Evolutionary conservation across 2,329 filamentous ascomycete genomes (phyloP).

Genomic region (Dactylellina sp.): DNA sequence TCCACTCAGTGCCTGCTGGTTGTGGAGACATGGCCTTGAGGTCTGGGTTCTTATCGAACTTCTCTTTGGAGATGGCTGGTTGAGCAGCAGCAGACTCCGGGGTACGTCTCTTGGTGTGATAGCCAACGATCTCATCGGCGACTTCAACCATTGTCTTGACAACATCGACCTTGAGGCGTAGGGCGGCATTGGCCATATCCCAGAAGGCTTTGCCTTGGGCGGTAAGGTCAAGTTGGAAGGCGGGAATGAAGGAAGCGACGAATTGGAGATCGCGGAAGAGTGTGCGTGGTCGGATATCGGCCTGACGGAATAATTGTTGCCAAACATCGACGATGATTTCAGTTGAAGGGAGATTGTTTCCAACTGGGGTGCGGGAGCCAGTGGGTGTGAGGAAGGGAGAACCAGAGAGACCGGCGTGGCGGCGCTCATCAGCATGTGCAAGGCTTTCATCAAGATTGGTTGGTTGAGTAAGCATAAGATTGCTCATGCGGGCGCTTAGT

Average conservation of each 20-base stretch:
- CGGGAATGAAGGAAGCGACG: slow-evolving; percentile 74
- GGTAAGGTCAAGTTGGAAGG: slow-evolving; percentile 72
- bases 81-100: slow-evolving; percentile 58
- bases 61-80: slow-evolving; percentile 56
- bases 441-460: slow-evolving; percentile 74
- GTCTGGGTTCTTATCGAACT: slow-evolving; percentile 61
- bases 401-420: slow-evolving; percentile 65
- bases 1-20: slow-evolving; percentile 59
- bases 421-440: slow-evolving; percentile 76
- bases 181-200: slow-evolving; percentile 86
- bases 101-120: slow-evolving; percentile 75
- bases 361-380: slow-evolving; percentile 58
- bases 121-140: slow-evolving; percentile 75
- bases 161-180: slow-evolving; percentile 88
- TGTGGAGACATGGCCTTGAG: slow-evolving; percentile 57
- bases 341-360: slow-evolving; percentile 66
- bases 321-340: slow-evolving; percentile 76
- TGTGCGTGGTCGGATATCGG: slow-evolving; percentile 78
- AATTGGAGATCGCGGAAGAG: slow-evolving; percentile 85
- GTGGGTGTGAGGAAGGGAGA: slow-evolving; percentile 61
- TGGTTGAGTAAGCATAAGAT: slow-evolving; percentile 64
- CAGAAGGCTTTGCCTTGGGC: slow-evolving; percentile 82
- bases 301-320: slow-evolving; percentile 74
- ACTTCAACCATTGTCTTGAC: slow-evolving; percentile 85
- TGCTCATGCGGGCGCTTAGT: slow-evolving; percentile 65